phyloP scores from a whole-genome alignment of 306 rosid species.

The Senna tora region DNA sequence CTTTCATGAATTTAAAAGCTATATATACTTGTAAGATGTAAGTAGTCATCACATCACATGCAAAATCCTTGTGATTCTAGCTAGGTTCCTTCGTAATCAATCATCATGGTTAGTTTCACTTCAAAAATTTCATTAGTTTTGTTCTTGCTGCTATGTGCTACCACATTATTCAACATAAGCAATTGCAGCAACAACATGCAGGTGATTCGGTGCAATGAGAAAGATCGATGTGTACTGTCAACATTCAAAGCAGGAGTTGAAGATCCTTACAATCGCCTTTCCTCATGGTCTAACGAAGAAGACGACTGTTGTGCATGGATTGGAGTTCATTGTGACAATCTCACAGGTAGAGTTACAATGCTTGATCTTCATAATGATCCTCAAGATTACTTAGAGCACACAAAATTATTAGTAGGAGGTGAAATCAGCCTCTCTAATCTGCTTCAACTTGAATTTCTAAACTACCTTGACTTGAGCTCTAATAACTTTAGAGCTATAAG shows the following conservation, averaged over 20 bases:
- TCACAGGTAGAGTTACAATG: background rate
- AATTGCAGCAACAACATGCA: accelerated
- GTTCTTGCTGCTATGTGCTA: background rate
- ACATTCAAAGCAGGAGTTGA: background rate
- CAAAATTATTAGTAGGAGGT: no score
- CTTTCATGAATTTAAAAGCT: no score
- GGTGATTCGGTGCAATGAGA: background rate
- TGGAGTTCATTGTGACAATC: background rate
- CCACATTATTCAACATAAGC: background rate
- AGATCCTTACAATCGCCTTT: background rate
- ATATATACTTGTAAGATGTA: no score
- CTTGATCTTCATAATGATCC: background rate
- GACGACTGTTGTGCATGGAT: slow-evolving; percentile 8
- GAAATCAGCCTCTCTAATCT: no score
- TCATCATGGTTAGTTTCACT: background rate
- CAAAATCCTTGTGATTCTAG: no score
- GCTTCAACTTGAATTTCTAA: no score
- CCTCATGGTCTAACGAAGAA: background rate
- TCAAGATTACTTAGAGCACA: no score
- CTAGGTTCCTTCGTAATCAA: no score
- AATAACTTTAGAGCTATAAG: no score
- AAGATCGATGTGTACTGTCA: background rate
- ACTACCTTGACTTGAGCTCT: no score
- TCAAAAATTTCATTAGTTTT: background rate
- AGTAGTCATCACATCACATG: no score